Conservation (phyloP, 768 basidiomycete species). For the Hericium rajendrae region DNA sequence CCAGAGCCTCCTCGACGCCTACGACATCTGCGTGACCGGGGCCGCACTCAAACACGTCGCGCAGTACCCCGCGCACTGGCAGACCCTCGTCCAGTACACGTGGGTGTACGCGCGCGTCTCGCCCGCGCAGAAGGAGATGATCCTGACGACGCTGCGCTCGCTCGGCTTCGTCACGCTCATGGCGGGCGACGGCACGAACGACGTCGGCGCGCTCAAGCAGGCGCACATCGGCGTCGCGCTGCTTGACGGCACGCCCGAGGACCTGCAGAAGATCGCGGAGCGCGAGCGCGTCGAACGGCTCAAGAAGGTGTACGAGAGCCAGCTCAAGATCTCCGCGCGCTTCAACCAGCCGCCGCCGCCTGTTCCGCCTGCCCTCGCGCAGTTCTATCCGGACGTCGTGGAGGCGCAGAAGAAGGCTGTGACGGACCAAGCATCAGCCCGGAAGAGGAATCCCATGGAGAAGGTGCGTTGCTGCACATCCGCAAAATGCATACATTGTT, state of each 20-base stretch:
- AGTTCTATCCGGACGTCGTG: constrained; percentile 83
- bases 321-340: constrained; percentile 78
- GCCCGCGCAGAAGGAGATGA: constrained; percentile 90
- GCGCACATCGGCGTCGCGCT: constrained; percentile 95
- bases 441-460: constrained; percentile 83
- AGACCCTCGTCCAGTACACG: constrained; percentile 80
- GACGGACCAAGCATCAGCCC: constrained; percentile 50
- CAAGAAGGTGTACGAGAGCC: constrained; percentile 96
- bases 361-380: constrained; percentile 80
- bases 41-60: constrained; percentile 86
- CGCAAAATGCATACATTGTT: not conserved
- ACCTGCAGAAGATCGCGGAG: constrained; percentile 89
- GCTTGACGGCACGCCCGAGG: constrained; percentile 84
- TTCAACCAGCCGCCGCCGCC: constrained; percentile 94
- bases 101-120: constrained; percentile 99
- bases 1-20: constrained; percentile 63
- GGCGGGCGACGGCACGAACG: constrained; percentile 99
- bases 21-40: constrained; percentile 96
- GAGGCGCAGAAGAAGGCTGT: constrained; percentile 79
- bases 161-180: constrained; percentile 91
- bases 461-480: constrained; percentile 42
- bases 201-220: constrained; percentile 96
- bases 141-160: constrained; percentile 80
- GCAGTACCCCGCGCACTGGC: constrained; percentile 50
- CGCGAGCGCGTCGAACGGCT: constrained; percentile 81